Evolutionary conservation across 192 early-diverging fungal genomes (phyloP).

Genomic region (Backusella parvicylindrica): DNA sequence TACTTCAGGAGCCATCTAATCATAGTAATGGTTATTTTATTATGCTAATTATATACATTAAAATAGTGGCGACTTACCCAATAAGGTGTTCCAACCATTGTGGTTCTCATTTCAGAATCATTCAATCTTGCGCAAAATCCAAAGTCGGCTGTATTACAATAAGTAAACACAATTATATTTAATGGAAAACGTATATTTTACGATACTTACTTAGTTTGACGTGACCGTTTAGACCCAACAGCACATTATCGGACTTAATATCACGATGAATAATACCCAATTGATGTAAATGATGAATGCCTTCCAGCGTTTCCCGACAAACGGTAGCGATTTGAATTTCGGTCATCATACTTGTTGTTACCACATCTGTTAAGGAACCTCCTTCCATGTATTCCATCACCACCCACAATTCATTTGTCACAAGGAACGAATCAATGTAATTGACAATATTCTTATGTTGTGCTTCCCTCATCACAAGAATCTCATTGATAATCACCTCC

Average conservation of each 20-base stretch:
- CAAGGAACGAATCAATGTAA: constrained; percentile 82
- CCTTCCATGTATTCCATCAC: constrained; percentile 96
- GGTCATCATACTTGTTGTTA: constrained; percentile 76
- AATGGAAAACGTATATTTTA: not conserved
- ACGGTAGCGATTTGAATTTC: constrained; percentile 86
- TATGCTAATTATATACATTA: not conserved
- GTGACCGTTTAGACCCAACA: constrained; percentile 63
- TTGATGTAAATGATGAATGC: constrained; percentile 73
- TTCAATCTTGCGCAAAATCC: constrained; percentile 82
- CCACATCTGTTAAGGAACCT: constrained; percentile 80
- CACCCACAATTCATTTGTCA: constrained; percentile 82
- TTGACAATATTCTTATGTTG: constrained; percentile 86
- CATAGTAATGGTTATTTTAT: not conserved
- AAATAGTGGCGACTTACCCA: constrained; percentile 41
- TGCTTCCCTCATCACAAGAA: constrained; percentile 83
- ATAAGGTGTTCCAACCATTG: constrained; percentile 90
- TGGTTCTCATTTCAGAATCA: constrained; percentile 68
- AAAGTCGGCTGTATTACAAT: constrained; percentile 66
- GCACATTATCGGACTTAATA: constrained; percentile 84
- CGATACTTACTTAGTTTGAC: constrained; percentile 67
- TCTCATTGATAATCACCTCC: constrained; percentile 95
- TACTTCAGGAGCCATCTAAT: constrained; percentile 96
- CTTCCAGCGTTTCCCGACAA: constrained; percentile 75
- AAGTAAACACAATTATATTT: not conserved
- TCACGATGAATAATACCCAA: constrained; percentile 82